Percentiles rank a stretch among this genome's conserved stretches.
Evolutionary conservation across 116 monocot genomes (phyloP).

Genomic region (Iris pallida): DNA sequence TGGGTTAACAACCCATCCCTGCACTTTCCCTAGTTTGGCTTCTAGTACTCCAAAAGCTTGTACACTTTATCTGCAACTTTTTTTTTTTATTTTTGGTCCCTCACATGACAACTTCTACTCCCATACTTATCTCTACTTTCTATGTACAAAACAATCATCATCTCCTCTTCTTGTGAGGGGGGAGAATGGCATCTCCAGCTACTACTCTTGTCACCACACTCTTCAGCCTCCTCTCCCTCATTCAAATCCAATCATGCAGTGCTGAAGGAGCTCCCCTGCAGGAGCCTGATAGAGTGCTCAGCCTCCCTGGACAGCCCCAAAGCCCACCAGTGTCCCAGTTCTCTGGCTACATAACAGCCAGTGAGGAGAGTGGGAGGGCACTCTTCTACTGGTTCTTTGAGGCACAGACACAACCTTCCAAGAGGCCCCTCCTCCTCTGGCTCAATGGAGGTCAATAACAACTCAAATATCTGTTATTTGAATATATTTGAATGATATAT

Average conservation of each 20-base stretch:
- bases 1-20: no score
- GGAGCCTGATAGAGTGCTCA: slow-evolving; percentile 45
- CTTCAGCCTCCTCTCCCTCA: slow-evolving; percentile 2
- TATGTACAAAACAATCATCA: no score
- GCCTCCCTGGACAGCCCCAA: slow-evolving; percentile 70
- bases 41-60: no score
- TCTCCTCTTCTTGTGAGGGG: no score
- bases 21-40: no score
- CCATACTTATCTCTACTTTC: no score
- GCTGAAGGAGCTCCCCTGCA: background rate
- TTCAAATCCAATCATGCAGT: background rate
- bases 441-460: slow-evolving; percentile 98
- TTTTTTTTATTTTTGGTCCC: no score
- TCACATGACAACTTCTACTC: no score
- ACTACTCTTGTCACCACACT: slow-evolving; percentile 1
- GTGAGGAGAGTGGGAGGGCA: slow-evolving; percentile 57
- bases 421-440: slow-evolving; percentile 82
- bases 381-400: slow-evolving; percentile 98
- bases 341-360: slow-evolving; percentile 77
- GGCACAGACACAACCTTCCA: slow-evolving; percentile 47
- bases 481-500: no score
- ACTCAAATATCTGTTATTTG: no score
- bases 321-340: slow-evolving; percentile 60
- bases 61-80: no score
- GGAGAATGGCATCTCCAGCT: no score